Evolutionary conservation across 2,329 filamentous ascomycete genomes (phyloP).

Genomic region (Claviceps spartinae): DNA sequence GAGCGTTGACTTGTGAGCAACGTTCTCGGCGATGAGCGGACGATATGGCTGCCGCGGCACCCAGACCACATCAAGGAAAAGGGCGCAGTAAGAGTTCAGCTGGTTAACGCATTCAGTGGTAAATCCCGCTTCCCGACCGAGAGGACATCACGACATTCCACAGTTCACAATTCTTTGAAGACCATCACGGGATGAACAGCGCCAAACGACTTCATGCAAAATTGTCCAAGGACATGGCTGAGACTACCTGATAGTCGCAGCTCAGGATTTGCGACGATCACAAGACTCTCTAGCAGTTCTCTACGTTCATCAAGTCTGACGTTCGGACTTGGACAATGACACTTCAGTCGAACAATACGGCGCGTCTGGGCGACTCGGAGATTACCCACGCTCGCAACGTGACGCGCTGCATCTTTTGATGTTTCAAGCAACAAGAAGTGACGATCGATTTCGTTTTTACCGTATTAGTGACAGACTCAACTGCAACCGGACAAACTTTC

Average conservation of each 20-base stretch:
- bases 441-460: conserved; percentile 42
- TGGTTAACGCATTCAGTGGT: neutral
- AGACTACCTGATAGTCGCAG: conserved; percentile 9
- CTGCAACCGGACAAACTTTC: conserved; percentile 39
- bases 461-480: conserved; percentile 30
- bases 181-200: too few relatives aligned
- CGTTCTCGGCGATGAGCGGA: neutral
- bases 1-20: neutral
- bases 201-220: too few relatives aligned
- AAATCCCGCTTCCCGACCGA: too few relatives aligned
- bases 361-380: conserved; percentile 41
- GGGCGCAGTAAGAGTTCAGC: neutral
- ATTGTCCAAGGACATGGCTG: too few relatives aligned
- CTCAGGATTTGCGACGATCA: conserved; percentile 23
- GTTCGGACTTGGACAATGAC: conserved; percentile 55
- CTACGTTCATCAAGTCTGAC: conserved; percentile 47
- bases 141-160: too few relatives aligned
- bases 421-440: conserved; percentile 54
- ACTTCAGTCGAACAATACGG: conserved; percentile 41
- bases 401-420: conserved; percentile 62
- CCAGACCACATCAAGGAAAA: neutral
- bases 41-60: neutral
- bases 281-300: conserved; percentile 36
- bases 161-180: too few relatives aligned
- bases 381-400: conserved; percentile 59